Base-by-base conservation (phyloP, 192 early-diverging fungal genomes). In the Phycomyces nitens region DNA sequence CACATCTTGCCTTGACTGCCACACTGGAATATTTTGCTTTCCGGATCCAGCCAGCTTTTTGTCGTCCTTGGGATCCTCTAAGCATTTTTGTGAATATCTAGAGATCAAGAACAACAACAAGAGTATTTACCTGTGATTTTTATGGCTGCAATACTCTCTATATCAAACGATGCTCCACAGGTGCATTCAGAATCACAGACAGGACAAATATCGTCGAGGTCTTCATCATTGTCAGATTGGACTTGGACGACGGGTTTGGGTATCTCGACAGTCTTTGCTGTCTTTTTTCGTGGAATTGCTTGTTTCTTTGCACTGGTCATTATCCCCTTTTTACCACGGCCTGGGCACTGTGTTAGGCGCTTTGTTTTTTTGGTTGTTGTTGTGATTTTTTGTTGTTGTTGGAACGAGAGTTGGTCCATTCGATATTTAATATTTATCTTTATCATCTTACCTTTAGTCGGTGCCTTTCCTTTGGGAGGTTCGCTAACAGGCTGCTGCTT, bases 141-240 rank as follows among this genome's bases (percentile, higher is more conserved):
- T 29, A 52, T 39, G 20, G 54, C 54, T 20, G 53, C n/a, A 56
- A n/a, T 15, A 29, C 24, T 27, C 14, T 26, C 24, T 14, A 41
- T 21, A 44, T 40, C 6, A 26, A 49, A 3, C 42, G 18, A 51
- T 24, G 41, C 64, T 21, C 73, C 75, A 58, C 82, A 84, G 0
- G 82, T 84, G 47, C 82, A 84, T 40, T 81, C 74, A 38, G 65
- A 72, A 21, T 84, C 82, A 53, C 82, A 84, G 0, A 84, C 73
- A 11, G 80, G 79, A 53, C 82, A 84, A 20, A 84, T 72, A 53
- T 84, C 82, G 34, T 82, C 81, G 3, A 76, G 63, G 12, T 80
- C 80, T 20, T 79, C 79, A 9, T 80, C 56, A 0, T 43, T 23
- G 6, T 22, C 9, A 9, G 44, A 22, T 26, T 22, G 26, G 12